Percentiles rank a stretch among this genome's conserved stretches.
Evolutionary conservation across 1,284 basidiomycete species (phyloP).

Genomic region (Schizopora paradoxa): DNA sequence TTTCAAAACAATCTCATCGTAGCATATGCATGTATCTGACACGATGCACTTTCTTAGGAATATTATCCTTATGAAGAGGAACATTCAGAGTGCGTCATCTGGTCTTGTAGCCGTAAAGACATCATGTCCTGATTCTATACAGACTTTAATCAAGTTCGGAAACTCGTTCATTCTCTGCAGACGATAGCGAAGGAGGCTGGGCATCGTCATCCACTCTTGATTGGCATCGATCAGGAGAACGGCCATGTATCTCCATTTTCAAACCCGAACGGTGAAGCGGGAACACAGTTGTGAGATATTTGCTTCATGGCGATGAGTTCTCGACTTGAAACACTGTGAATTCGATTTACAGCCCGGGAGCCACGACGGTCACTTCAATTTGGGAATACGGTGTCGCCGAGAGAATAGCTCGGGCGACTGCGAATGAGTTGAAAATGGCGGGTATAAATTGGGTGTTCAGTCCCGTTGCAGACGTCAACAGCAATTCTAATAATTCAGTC

Average conservation of each 20-base stretch:
- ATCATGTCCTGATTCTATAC: not conserved
- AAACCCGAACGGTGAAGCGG: constrained; percentile 34
- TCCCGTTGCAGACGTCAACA: constrained; percentile 68
- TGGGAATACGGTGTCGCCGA: constrained; percentile 42
- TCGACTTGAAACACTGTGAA: too few species aligned
- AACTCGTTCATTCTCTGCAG: constrained; percentile 46
- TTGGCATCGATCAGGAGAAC: constrained; percentile 70
- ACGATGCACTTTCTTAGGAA: constrained; percentile 28
- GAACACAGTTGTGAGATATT: constrained; percentile 61
- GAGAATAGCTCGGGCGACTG: constrained; percentile 44
- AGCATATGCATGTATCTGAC: too few species aligned
- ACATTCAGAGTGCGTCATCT: constrained; percentile 44
- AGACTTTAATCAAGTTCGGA: constrained; percentile 49
- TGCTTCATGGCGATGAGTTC: too few species aligned
- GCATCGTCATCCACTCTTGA: constrained; percentile 50
- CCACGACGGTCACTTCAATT: constrained; percentile 62
- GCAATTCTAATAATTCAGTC: constrained; percentile 59
- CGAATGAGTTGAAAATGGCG: constrained; percentile 48
- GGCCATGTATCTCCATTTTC: constrained; percentile 65
- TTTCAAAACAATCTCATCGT: too few species aligned
- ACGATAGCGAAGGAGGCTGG: constrained; percentile 49
- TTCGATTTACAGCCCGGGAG: constrained; percentile 68
- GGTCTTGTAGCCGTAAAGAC: not conserved
- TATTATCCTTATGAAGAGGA: constrained; percentile 65
- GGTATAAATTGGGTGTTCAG: constrained; percentile 68